These are phyloP conservation scores for Apiospora kogelbergensis DNA, from an alignment of 2,329 filamentous ascomycete species.

Conservation along the genomic window DNA sequence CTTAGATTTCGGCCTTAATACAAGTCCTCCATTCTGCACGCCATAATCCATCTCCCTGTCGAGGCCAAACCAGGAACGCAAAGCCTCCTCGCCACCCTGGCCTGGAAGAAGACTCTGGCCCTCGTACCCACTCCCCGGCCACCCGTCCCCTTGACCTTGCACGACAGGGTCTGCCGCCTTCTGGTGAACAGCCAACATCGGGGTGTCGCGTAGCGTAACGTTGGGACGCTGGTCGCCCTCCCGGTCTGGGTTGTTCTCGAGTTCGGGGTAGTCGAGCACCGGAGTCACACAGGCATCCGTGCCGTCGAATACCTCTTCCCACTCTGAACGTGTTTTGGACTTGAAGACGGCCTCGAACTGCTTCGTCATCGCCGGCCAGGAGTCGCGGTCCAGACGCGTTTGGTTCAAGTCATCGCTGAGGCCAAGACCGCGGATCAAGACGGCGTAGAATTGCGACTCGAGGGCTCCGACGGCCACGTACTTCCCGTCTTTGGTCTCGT, in stretches of 20 bases:
- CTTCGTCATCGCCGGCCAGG: slow-evolving; percentile 67
- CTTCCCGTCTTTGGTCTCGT: slow-evolving; percentile 75
- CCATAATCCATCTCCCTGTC: slow-evolving; percentile 68
- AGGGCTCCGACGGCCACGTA: slow-evolving; percentile 87
- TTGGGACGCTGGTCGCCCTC: slow-evolving; percentile 71
- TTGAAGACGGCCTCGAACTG: slow-evolving; percentile 66
- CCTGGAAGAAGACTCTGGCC: slow-evolving; percentile 63
- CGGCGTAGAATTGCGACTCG: slow-evolving; percentile 81
- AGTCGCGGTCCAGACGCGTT: slow-evolving; percentile 56
- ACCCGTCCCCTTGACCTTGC: slow-evolving; percentile 64
- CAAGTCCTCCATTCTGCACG: slow-evolving; percentile 62
- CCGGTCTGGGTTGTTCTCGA: slow-evolving; percentile 34
- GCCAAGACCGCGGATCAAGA: slow-evolving; percentile 65
- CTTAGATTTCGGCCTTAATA: slow-evolving; percentile 47
- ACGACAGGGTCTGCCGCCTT: slow-evolving; percentile 38
- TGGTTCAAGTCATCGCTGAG: slow-evolving; percentile 54
- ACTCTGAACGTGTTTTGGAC: slow-evolving; percentile 69
- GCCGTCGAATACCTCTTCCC: slow-evolving; percentile 84
- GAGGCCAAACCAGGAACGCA: slow-evolving; percentile 79
- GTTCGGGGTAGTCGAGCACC: slow-evolving; percentile 66
- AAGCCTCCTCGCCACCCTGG: slow-evolving; percentile 67
- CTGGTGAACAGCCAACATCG: slow-evolving; percentile 61
- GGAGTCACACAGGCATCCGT: slow-evolving; percentile 91
- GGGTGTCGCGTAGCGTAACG: slow-evolving; percentile 69
- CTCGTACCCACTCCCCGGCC: slow-evolving; percentile 67